phyloP scores from a whole-genome alignment of 805 yeast genomes.

The Ogataea paradorogensis region DNA sequence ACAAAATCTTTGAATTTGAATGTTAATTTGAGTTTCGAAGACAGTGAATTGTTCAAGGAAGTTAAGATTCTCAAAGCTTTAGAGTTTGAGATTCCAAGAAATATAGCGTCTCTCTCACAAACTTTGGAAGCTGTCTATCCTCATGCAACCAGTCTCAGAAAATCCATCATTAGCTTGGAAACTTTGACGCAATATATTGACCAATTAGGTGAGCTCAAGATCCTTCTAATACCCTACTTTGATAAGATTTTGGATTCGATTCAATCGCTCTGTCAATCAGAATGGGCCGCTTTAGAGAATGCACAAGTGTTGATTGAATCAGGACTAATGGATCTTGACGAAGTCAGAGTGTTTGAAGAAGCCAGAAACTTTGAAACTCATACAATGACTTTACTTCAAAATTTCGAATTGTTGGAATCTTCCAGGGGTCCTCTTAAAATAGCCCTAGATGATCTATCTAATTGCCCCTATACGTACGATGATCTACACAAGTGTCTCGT shows the following conservation, averaged over 20 bases:
- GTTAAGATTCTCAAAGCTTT: slow-evolving; percentile 47
- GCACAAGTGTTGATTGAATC: slow-evolving; percentile 45
- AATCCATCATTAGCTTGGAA: slow-evolving; percentile 44
- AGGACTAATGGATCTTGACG: slow-evolving; percentile 21
- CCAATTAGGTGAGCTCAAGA: slow-evolving; percentile 39
- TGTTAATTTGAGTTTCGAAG: slow-evolving; percentile 51
- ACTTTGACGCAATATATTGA: slow-evolving; percentile 7
- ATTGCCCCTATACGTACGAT: slow-evolving; percentile 25
- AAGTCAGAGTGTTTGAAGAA: slow-evolving; percentile 31
- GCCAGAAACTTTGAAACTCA: slow-evolving; percentile 33
- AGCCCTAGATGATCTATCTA: slow-evolving; percentile 24
- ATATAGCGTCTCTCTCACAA: slow-evolving; percentile 44
- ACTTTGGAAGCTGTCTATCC: slow-evolving; percentile 54
- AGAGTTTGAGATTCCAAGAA: slow-evolving; percentile 57
- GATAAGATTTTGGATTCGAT: slow-evolving; percentile 34
- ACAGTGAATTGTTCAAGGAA: slow-evolving; percentile 48
- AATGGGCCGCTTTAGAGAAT: slow-evolving; percentile 54
- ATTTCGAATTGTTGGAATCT: slow-evolving; percentile 29
- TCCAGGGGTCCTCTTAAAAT: slow-evolving; percentile 28
- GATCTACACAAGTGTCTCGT: slow-evolving; percentile 23
- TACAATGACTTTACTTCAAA: slow-evolving; percentile 31
- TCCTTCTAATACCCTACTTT: slow-evolving; percentile 34
- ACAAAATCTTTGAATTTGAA: slow-evolving; percentile 29
- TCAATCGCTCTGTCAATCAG: slow-evolving; percentile 34
- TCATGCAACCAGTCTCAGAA: slow-evolving; percentile 50